Evolutionary conservation across 805 yeast genomes (phyloP).

Genomic region (Lachancea nothofagi): DNA sequence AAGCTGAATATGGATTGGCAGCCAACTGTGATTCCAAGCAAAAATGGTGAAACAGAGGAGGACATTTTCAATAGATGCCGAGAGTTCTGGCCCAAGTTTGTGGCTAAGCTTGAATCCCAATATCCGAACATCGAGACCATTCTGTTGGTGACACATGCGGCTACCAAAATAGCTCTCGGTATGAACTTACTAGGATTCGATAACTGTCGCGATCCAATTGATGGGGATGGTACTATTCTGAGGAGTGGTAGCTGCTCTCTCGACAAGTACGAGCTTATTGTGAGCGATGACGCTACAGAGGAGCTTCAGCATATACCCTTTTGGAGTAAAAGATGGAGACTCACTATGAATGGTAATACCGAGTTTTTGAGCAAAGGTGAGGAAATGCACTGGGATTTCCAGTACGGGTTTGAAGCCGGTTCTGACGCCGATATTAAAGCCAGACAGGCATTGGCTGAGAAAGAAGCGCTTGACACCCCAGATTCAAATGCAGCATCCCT

Average conservation of each 20-base stretch:
- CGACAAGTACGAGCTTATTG: constrained; percentile 47
- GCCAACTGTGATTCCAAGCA: constrained; percentile 54
- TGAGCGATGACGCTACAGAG: constrained; percentile 17
- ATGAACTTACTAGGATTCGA: constrained; percentile 57
- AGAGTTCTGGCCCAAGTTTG: constrained; percentile 48
- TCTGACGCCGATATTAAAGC: constrained; percentile 77
- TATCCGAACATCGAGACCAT: constrained; percentile 59
- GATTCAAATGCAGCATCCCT: constrained; percentile 8
- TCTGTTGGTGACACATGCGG: constrained; percentile 86
- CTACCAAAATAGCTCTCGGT: constrained; percentile 84
- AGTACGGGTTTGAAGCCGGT: constrained; percentile 75
- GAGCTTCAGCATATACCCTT: constrained; percentile 19
- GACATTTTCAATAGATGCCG: constrained; percentile 62
- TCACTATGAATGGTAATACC: constrained; percentile 66
- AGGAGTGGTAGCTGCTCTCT: constrained; percentile 84
- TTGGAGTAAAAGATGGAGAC: constrained; percentile 45
- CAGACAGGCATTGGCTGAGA: constrained; percentile 32
- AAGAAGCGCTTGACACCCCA: constrained; percentile 7
- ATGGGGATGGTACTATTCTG: constrained; percentile 41
- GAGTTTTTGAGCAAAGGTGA: constrained; percentile 71
- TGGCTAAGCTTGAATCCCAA: constrained; percentile 50
- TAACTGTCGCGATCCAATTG: constrained; percentile 47
- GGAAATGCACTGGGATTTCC: constrained; percentile 92
- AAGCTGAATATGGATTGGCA: constrained; percentile 44
- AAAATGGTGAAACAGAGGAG: constrained; percentile 66